Percentiles rank a stretch among this genome's conserved stretches.
These are phyloP conservation scores for Phytophthora palmivora DNA, from an alignment of 352 stramenopile species.

Conservation along the genomic window DNA sequence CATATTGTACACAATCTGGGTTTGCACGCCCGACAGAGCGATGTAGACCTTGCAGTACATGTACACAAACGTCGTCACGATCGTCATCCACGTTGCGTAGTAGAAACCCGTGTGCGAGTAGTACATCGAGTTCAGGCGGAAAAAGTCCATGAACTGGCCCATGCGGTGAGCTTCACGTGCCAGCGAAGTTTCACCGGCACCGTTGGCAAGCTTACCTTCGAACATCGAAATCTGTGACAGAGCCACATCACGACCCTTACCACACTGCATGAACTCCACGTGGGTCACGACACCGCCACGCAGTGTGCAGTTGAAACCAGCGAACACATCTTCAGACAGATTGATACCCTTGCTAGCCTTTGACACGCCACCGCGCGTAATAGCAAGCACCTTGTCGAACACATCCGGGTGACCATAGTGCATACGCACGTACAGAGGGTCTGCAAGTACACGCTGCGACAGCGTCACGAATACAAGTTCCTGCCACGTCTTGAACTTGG, in stretches of 20 bases:
- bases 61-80: conserved; percentile 89
- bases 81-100: conserved; percentile 89
- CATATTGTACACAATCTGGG: conserved; percentile 79
- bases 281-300: conserved; percentile 81
- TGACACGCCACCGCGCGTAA: conserved; percentile 78
- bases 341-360: conserved; percentile 89
- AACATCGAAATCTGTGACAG: conserved; percentile 90
- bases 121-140: conserved; percentile 88
- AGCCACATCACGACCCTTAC: conserved; percentile 85
- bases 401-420: conserved; percentile 88
- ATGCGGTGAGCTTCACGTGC: conserved; percentile 84
- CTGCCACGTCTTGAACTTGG: conserved; percentile 90
- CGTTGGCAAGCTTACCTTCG: conserved; percentile 86
- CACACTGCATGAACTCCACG: conserved; percentile 90
- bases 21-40: conserved; percentile 72
- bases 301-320: conserved; percentile 82
- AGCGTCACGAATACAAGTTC: conserved; percentile 88
- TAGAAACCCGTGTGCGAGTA: conserved; percentile 90
- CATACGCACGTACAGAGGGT: conserved; percentile 81
- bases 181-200: conserved; percentile 79
- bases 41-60: conserved; percentile 90
- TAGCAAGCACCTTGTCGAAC: conserved; percentile 82
- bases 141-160: conserved; percentile 89
- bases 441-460: conserved; percentile 78
- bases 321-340: conserved; percentile 88